phyloP scores from a whole-genome alignment of 306 rosid species.

The Cyamopsis tetragonoloba region DNA sequence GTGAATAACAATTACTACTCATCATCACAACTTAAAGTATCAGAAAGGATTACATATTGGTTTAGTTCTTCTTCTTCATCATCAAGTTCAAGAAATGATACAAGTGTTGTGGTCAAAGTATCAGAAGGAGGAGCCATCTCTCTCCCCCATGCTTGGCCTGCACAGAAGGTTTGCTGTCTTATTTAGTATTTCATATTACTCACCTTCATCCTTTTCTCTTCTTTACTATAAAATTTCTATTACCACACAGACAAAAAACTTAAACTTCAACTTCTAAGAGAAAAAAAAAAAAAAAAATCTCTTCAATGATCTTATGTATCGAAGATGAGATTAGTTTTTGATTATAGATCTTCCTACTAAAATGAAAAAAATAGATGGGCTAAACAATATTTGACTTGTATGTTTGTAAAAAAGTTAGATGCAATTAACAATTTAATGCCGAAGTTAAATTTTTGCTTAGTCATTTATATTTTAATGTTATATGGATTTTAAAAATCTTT shows the following conservation, averaged over 20 bases:
- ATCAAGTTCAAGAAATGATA: slow-evolving; percentile 10
- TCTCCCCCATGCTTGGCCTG: slow-evolving; percentile 1
- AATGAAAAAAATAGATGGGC: too few relatives aligned
- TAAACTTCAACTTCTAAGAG: background rate
- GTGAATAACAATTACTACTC: background rate
- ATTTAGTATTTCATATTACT: background rate
- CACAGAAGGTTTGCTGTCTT: slow-evolving; percentile 20
- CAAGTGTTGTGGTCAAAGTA: background rate
- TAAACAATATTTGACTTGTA: too few relatives aligned
- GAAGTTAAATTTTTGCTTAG: too few relatives aligned
- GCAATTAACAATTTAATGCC: too few relatives aligned
- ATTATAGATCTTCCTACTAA: too few relatives aligned
- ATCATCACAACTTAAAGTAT: background rate
- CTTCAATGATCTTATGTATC: too few relatives aligned
- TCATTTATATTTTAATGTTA: too few relatives aligned
- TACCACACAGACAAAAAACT: too few relatives aligned
- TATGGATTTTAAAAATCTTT: too few relatives aligned
- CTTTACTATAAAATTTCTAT: background rate
- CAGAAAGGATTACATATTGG: slow-evolving; percentile 2
- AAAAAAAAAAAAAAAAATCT: too few relatives aligned
- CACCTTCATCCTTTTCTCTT: background rate
- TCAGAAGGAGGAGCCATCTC: slow-evolving; percentile 35
- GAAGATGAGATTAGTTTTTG: too few relatives aligned
- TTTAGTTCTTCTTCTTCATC: slow-evolving; percentile 8
- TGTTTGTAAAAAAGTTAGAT: too few relatives aligned